A percentile compares a stretch with the other conserved stretches of the same genome.
Evolutionary conservation across 1,284 basidiomycete genomes (phyloP).

Genomic region (Grifola frondosa): DNA sequence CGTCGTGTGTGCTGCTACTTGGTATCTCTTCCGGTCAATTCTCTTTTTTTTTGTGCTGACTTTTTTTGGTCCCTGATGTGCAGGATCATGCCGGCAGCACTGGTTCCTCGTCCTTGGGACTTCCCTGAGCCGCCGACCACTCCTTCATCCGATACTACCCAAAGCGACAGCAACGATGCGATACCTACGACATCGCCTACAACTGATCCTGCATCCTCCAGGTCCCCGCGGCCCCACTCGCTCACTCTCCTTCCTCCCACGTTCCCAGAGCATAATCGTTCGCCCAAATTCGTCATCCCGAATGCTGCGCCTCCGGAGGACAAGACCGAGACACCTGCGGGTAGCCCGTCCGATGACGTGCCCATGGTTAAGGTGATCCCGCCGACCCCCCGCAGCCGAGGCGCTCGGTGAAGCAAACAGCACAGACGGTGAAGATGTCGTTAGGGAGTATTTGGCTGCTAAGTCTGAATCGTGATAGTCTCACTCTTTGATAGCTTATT

Average conservation of each 20-base stretch:
- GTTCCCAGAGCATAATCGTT: constrained; percentile 7
- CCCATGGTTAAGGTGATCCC: constrained; percentile 30
- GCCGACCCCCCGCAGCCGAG: constrained; percentile 27
- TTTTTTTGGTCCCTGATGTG: constrained; percentile 6
- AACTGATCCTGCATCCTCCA: neutral
- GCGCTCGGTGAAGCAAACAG: constrained; percentile 13
- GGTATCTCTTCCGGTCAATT: constrained; percentile 38
- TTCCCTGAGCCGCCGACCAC: constrained; percentile 48
- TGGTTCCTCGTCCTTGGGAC: constrained; percentile 77
- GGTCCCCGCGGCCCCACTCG: neutral
- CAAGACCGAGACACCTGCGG: constrained; percentile 4
- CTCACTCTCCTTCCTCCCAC: constrained; percentile 13
- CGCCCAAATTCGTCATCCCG: constrained; percentile 13
- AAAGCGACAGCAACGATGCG: constrained; percentile 1
- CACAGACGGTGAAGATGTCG: too few species aligned
- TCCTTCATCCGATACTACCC: constrained; percentile 1
- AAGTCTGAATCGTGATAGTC: too few species aligned
- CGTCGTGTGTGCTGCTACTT: constrained; percentile 82
- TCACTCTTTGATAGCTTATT: neutral
- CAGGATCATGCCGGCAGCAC: constrained; percentile 76
- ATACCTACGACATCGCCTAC: constrained; percentile 7
- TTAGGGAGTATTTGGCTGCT: too few species aligned
- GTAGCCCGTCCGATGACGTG: constrained; percentile 14
- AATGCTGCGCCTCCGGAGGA: constrained; percentile 14
- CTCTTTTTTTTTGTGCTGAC: neutral